Percentiles rank a stretch among this genome's conserved stretches.
These are phyloP conservation scores for Glycyrrhiza uralensis DNA, from an alignment of 306 rosid species.

Conservation along the genomic window DNA sequence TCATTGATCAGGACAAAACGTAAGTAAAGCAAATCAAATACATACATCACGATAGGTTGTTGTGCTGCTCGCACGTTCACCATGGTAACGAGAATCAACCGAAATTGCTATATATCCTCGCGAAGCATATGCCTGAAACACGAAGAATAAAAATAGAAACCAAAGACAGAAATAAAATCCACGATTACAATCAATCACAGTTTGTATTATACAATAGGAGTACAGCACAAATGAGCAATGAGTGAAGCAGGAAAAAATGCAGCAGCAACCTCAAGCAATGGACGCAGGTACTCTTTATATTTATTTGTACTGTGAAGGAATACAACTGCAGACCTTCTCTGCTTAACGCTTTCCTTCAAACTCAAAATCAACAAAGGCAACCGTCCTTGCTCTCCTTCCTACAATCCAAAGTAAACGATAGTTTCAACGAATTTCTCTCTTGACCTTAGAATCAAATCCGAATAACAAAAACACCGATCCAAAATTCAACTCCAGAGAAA, in stretches of 20 bases:
- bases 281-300: slow-evolving; percentile 69
- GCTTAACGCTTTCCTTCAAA: slow-evolving; percentile 48
- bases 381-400: slow-evolving; percentile 94
- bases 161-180: neutral
- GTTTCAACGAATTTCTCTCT: neutral
- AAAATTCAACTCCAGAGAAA: neutral
- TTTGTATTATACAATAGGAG: neutral
- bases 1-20: neutral
- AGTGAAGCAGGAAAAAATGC: neutral
- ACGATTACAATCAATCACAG: neutral
- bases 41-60: slow-evolving; percentile 64
- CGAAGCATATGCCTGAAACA: slow-evolving; percentile 82
- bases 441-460: neutral
- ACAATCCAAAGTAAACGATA: neutral
- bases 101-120: slow-evolving; percentile 78
- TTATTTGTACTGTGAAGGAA: slow-evolving; percentile 67
- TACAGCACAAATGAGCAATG: neutral
- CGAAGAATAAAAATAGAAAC: neutral
- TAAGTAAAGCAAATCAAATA: slow-evolving; percentile 17
- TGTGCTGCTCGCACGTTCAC: slow-evolving; percentile 75
- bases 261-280: slow-evolving; percentile 68
- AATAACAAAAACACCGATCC: neutral
- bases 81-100: slow-evolving; percentile 91
- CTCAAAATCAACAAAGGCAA: slow-evolving; percentile 76
- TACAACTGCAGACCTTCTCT: slow-evolving; percentile 70